A percentile compares a stretch with the other conserved stretches of the same genome.
phyloP scores from a whole-genome alignment of 331 rosid genomes.

The Quercus tomentella region DNA sequence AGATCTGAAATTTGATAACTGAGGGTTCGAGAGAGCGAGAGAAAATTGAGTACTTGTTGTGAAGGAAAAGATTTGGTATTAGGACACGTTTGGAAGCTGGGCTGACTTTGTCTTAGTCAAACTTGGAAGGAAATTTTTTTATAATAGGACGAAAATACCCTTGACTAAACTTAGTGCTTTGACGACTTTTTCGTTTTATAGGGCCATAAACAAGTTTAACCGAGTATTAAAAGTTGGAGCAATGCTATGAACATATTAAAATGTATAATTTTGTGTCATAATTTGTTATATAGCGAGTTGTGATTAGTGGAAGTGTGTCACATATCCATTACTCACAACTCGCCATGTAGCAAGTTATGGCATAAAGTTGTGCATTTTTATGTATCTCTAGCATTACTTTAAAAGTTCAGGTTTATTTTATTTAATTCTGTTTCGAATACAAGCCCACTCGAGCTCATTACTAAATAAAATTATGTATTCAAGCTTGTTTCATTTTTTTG shows the following conservation, averaged over 20 bases:
- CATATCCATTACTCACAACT: fast-evolving
- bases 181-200: background rate
- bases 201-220: too few species aligned
- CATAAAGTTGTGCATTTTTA: too few species aligned
- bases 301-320: fast-evolving
- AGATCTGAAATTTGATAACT: background rate
- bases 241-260: fast-evolving
- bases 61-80: background rate
- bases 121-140: background rate
- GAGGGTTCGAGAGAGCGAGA: background rate
- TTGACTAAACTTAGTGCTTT: background rate
- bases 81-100: background rate
- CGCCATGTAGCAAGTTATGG: fast-evolving
- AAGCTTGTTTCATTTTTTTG: too few species aligned
- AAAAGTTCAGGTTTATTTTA: too few species aligned
- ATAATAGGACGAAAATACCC: background rate
- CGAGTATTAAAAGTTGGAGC: too few species aligned
- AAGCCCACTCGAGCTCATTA: fast-evolving
- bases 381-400: fast-evolving
- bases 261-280: fast-evolving
- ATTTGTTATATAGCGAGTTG: fast-evolving
- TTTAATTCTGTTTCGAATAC: too few species aligned
- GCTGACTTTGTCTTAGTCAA: background rate
- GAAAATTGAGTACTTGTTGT: too few species aligned
- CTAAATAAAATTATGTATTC: fast-evolving